phyloP scores from a whole-genome alignment of 805 yeast species.

The Nakazawaea sp. region DNA sequence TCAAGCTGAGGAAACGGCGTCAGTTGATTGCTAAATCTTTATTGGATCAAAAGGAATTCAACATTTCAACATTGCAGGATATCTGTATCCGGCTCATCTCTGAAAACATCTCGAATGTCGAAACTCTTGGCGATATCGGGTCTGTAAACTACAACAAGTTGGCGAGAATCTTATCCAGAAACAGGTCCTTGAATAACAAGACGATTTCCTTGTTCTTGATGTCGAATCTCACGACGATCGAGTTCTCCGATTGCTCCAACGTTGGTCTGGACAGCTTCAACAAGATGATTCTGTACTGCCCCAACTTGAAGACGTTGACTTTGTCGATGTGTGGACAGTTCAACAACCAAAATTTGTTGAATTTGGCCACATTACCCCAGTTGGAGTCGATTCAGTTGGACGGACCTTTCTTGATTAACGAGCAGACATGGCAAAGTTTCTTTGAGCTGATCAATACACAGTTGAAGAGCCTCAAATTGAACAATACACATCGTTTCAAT shows the following conservation, averaged over 20 bases:
- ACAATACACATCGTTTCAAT: conserved; percentile 79
- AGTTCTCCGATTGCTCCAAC: conserved; percentile 91
- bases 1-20: conserved; percentile 64
- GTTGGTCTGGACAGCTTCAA: conserved; percentile 58
- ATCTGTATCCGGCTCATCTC: conserved; percentile 67
- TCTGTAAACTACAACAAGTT: conserved; percentile 62
- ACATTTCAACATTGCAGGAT: conserved; percentile 72
- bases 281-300: conserved; percentile 73
- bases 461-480: conserved; percentile 52
- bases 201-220: conserved; percentile 72
- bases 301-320: conserved; percentile 57
- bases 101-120: conserved; percentile 63
- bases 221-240: conserved; percentile 46
- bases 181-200: conserved; percentile 67
- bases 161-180: conserved; percentile 70
- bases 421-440: conserved; percentile 68
- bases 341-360: conserved; percentile 66
- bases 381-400: conserved; percentile 59
- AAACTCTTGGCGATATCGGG: conserved; percentile 85
- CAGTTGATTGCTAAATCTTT: conserved; percentile 81
- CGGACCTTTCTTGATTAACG: conserved; percentile 85
- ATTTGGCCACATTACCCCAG: conserved; percentile 52
- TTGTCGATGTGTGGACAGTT: conserved; percentile 92
- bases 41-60: conserved; percentile 59
- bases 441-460: conserved; percentile 52